Base-by-base conservation (phyloP, 1,284 basidiomycete species). In the Ustilago trichophora region DNA sequence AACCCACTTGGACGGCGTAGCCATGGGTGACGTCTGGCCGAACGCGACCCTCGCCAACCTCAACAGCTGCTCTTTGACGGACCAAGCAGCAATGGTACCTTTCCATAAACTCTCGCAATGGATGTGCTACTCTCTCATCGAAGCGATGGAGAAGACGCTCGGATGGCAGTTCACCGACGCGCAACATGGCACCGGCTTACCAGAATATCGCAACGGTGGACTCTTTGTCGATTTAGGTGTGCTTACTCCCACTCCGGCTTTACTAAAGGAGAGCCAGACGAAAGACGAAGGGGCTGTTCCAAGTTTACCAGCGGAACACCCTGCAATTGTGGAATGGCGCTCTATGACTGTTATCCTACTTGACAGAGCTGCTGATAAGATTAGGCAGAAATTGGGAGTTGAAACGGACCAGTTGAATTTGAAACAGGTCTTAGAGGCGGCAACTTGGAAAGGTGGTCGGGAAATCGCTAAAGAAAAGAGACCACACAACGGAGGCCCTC, bases 81-180 rank as follows among this genome's bases (percentile, higher is more conserved):
- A 33, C 3, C 24, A 54, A 10, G 46, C 31, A 6, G 31, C 87
- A 41, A 84, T 92, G 33, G 92, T 97, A 3, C 91, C 92, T 0
- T 98, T 97, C 85, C 94, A 98, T 84, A 98, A 97, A 80, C 86
- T 98, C 16, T 60, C 91, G 0, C 91, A 92, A 66, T 98, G 95
- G 94, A 42, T 77, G 33, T 69, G 64, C 47, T 77, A 77, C 44
- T 74, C 72, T 7, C 46, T 77, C 21, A 48, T 72, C 47, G 73
- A 72, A 33, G 65, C 68, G 3, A 71, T 78, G 40, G 63, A 72
- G 31, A 58, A 75, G 36, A 73, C 67, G n/a, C 85, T 93, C 4
- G 85, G 86, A 1, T 97, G 93, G 92, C 83, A 84, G 43, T 87
- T 91, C 43, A 87, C 87, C 7, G 92, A 88, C 2, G 82, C 87